These are phyloP conservation scores for Vanrija humicola DNA, from an alignment of 1,284 basidiomycete species.

Conservation along the genomic window DNA sequence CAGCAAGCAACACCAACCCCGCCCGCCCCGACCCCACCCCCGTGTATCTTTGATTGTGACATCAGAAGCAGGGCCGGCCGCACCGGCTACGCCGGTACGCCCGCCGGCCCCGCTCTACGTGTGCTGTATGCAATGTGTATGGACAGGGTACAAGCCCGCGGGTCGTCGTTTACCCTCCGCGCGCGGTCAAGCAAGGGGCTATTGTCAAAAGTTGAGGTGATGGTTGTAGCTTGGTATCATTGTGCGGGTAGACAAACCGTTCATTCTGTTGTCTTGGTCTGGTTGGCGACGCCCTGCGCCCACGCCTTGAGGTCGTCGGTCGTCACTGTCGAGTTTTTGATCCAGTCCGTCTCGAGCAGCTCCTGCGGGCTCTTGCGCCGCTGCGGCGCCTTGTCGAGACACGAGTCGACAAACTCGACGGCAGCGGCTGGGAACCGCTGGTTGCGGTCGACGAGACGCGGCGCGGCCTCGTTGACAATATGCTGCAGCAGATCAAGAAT, in stretches of 20 bases:
- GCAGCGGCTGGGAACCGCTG: conserved; percentile 61
- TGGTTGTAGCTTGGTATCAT: too few species aligned
- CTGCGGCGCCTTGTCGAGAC: conserved; percentile 77
- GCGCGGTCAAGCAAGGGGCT: too few species aligned
- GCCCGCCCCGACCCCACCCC: too few species aligned
- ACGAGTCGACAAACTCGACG: conserved; percentile 74
- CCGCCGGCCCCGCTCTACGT: too few species aligned
- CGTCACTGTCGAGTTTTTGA: conserved; percentile 31
- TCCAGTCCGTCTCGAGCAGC: conserved; percentile 54
- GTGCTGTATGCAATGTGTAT: conserved; percentile 11
- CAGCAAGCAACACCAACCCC: too few species aligned
- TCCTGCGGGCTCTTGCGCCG: conserved; percentile 73
- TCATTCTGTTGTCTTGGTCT: neutral
- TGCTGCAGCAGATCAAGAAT: conserved; percentile 95
- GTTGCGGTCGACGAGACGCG: conserved; percentile 56
- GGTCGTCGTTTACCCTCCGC: too few species aligned
- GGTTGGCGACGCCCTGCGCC: conserved; percentile 20
- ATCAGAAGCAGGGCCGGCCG: too few species aligned
- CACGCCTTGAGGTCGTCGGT: conserved; percentile 31
- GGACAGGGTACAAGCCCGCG: conserved; percentile 3
- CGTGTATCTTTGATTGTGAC: too few species aligned
- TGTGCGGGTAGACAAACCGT: too few species aligned
- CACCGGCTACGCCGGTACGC: too few species aligned
- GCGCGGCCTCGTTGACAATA: conserved; percentile 95
- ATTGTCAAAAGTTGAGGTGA: too few species aligned